phyloP scores from a whole-genome alignment of 768 basidiomycete species.

The Boletus reticuloceps region DNA sequence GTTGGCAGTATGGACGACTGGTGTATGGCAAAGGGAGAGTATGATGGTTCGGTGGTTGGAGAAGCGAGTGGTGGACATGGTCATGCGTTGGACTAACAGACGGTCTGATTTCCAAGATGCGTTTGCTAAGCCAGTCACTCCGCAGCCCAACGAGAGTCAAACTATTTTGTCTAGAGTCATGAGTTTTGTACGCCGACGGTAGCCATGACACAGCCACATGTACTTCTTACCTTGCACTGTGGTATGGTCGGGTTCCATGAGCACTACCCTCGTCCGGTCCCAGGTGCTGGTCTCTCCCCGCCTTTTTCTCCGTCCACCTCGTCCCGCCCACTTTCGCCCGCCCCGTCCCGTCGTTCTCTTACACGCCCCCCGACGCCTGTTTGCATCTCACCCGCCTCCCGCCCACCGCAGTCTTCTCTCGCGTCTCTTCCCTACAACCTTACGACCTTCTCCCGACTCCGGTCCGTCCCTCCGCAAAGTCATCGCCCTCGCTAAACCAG shows the following conservation, averaged over 20 bases:
- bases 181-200: not conserved
- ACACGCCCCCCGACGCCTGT: conserved; percentile 2
- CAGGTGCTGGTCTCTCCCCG: not conserved
- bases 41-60: conserved; percentile 63
- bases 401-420: conserved; percentile 17
- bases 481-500: conserved; percentile 74
- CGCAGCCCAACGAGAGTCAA: too few species aligned
- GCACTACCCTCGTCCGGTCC: not conserved
- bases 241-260: not conserved
- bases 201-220: not conserved
- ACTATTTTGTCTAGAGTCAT: not conserved
- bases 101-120: not conserved
- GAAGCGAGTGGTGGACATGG: conserved; percentile 43
- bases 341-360: not conserved
- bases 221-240: too few species aligned
- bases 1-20: conserved; percentile 67
- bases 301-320: not conserved
- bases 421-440: conserved; percentile 29
- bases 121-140: not conserved
- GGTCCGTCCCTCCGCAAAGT: conserved; percentile 74
- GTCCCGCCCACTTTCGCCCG: not conserved
- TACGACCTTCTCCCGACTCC: conserved; percentile 39
- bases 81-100: conserved; percentile 39
- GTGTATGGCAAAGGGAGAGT: conserved; percentile 66
- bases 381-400: conserved; percentile 7